Conservation (phyloP, 140 eudicot genomes). For the Eryngium alpinum region DNA sequence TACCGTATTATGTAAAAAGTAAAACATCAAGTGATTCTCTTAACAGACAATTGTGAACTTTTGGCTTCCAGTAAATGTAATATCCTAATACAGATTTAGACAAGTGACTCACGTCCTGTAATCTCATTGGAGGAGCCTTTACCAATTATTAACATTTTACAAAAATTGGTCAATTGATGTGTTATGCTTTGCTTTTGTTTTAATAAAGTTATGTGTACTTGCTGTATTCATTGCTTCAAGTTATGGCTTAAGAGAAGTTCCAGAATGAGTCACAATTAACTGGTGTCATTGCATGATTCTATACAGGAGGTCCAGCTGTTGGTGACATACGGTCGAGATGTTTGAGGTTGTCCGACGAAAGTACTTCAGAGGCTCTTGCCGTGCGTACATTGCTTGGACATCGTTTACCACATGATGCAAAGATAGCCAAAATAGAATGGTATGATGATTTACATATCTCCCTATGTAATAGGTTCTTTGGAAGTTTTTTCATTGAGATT, state of each 20-base stretch:
- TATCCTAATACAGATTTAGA: neutral
- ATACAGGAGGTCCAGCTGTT: constrained; percentile 95
- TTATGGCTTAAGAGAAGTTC: neutral
- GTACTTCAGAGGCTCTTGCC: constrained; percentile 91
- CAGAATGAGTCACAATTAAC: neutral
- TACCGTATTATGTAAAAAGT: neutral
- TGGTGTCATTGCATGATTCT: neutral
- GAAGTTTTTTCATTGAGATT: neutral
- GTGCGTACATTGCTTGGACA: constrained; percentile 81
- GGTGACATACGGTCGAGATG: constrained; percentile 98
- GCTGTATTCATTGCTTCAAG: neutral
- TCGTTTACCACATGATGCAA: constrained; percentile 70
- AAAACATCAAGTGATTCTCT: neutral
- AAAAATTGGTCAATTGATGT: neutral
- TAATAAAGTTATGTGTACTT: neutral
- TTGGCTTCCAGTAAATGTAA: neutral
- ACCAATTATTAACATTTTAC: too few relatives aligned
- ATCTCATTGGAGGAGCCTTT: neutral
- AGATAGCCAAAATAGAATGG: constrained; percentile 83
- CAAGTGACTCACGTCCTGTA: neutral
- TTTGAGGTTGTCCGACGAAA: constrained; percentile 80
- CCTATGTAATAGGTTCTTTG: neutral
- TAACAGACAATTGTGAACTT: neutral
- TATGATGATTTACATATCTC: constrained; percentile 3
- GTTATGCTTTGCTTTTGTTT: neutral